These are phyloP conservation scores for Margaritispora aquatica DNA, from an alignment of 495 filamentous ascomycete genomes.

Conservation along the genomic window DNA sequence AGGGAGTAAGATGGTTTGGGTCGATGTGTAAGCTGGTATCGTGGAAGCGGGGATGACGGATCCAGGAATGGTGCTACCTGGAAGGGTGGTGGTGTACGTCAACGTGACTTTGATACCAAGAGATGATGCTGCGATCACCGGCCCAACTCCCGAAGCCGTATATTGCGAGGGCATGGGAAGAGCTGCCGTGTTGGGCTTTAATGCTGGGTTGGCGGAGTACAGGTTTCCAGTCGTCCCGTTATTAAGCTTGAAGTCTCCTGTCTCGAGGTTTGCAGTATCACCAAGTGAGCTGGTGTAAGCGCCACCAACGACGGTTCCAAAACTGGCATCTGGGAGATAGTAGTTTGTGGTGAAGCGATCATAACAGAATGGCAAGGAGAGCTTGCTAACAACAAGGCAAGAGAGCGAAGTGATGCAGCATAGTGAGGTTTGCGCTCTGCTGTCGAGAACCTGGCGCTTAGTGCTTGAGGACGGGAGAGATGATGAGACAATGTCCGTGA, in stretches of 20 bases:
- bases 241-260: constrained; percentile 29
- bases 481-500: constrained; percentile 16
- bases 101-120: constrained; percentile 22
- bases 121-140: constrained; percentile 29
- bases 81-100: constrained; percentile 19
- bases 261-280: constrained; percentile 29
- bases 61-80: constrained; percentile 5
- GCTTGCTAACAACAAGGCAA: constrained; percentile 12
- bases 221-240: constrained; percentile 32
- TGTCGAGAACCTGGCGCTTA: not conserved
- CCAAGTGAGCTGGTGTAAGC: constrained; percentile 26
- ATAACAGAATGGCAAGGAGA: constrained; percentile 22
- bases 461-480: constrained; percentile 14
- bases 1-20: not conserved
- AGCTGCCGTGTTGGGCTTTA: constrained; percentile 32
- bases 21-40: not conserved
- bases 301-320: constrained; percentile 31
- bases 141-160: constrained; percentile 30
- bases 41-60: constrained; percentile 4
- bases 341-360: constrained; percentile 39
- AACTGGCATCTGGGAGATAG: constrained; percentile 33
- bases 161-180: constrained; percentile 32
- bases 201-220: constrained; percentile 25
- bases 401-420: constrained; percentile 15
- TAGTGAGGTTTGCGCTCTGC: constrained; percentile 6